A percentile compares a stretch with the other conserved stretches of the same genome.
Evolutionary conservation across 805 yeast genomes (phyloP).

Genomic region (Schwanniomyces pseudopolymorphus): DNA sequence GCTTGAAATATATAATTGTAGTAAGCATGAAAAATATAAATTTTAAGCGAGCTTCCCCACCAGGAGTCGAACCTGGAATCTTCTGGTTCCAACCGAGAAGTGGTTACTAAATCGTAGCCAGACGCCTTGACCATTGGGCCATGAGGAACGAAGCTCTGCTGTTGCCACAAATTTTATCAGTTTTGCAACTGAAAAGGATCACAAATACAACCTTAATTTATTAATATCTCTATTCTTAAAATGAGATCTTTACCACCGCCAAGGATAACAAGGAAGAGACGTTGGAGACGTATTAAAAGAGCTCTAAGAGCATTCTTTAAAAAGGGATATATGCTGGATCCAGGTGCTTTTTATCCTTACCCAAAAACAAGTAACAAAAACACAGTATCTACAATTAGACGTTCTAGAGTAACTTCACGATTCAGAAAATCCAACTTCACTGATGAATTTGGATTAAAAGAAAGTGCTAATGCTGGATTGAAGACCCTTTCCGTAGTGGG

Average conservation of each 20-base stretch:
- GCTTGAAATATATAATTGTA: no score
- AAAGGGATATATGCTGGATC: slow-evolving; percentile 27
- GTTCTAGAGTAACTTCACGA: slow-evolving; percentile 21
- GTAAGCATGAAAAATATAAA: slow-evolving; percentile 10
- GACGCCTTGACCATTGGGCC: slow-evolving; percentile 56
- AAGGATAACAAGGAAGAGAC: slow-evolving; percentile 28
- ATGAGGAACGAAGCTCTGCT: slow-evolving; percentile 46
- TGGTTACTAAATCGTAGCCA: slow-evolving; percentile 45
- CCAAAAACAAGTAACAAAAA: slow-evolving; percentile 12
- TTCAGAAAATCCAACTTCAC: slow-evolving; percentile 11
- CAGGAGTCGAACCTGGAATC: slow-evolving; percentile 59
- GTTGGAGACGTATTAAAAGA: slow-evolving; percentile 30
- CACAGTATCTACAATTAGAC: slow-evolving; percentile 23
- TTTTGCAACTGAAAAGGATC: background rate
- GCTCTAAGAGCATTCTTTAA: slow-evolving; percentile 25
- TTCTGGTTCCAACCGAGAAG: slow-evolving; percentile 45
- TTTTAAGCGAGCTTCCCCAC: slow-evolving; percentile 52
- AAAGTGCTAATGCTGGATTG: slow-evolving; percentile 18
- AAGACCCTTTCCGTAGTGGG: slow-evolving; percentile 20
- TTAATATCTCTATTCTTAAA: background rate
- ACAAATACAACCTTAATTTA: background rate
- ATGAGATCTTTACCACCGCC: slow-evolving; percentile 43
- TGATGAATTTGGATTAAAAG: slow-evolving; percentile 14
- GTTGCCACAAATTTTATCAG: background rate
- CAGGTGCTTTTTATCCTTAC: slow-evolving; percentile 18